Evolutionary conservation across 768 basidiomycete genomes (phyloP), one percentile per base, ranked within the genome.

Genomic region (Rhizopogon vesiculosus): DNA sequence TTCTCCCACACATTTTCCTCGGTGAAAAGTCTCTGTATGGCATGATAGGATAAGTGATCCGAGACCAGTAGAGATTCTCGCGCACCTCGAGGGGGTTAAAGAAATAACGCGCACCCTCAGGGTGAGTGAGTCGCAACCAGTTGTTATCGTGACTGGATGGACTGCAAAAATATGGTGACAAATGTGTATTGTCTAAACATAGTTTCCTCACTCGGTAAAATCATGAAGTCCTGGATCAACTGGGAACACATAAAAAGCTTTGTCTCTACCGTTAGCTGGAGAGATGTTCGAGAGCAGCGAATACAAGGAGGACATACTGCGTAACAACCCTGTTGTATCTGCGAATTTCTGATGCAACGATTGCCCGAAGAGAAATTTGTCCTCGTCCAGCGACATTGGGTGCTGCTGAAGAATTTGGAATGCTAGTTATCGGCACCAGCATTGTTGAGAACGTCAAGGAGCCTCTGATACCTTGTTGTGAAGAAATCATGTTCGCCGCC

Each of bases 101-200:
- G 56, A 81, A 85, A 61, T 83, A 85, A 22, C 76, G 69, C 6
- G 74, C 74, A 5, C 83, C 83, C 66, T 85, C 82, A 0, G 82
- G 81, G 62, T 84, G 83, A 6, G 69, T 64, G 33, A 48, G 31
- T 19, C 33, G 46, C 19, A 35, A 48, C 46, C 46, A 48, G 33
- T 48, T 22, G 4, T 18, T 10, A 15, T 19, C 19, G 5, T 9
- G 7, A 4, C 6, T 48, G 15, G 46, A 48, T 15, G 46, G 9
- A 13, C 46, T 48, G 46, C 46, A 48, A 18, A 48, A 48, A 48
- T 19, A 8, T 48, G 13, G 1, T 22, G 4, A 48, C 18, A 7
- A 35, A 48, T 35, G 8, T 48, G 2, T 33, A 35, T 8, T 35
- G 19, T 48, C 2, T 33, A 33, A 33, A 9, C 13, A 5, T 13